Evolutionary conservation across 2,329 filamentous ascomycete species (phyloP), one percentile per base, ranked within the genome.

Genomic region (Byssothecium circinans): DNA sequence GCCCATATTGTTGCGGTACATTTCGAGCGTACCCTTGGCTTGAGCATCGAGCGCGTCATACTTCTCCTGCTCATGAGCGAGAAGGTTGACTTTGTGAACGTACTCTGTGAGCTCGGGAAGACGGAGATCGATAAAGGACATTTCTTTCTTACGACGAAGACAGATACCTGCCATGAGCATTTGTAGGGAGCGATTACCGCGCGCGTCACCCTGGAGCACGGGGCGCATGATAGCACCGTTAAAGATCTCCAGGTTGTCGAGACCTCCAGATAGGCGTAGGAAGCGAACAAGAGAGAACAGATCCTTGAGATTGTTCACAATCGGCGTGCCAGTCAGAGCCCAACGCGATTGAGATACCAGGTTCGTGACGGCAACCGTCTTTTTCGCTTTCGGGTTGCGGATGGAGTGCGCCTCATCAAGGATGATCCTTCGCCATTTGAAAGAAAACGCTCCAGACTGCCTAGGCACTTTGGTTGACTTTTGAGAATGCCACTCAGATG

Each of bases 71-170:
- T 95, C 91, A 29, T 91, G 84, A 0, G 81, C 71, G 35, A 84
- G 80, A 60, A 95, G 90, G 8, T 84, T 78, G 56, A 95, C 83
- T 8, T 82, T 82, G 60, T 94, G 85, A 5, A 94, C 77, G 56
- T 87, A 91, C 63, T 92, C 89, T 1, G 84, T 86, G 61, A 95
- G 84, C 12, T 84, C 77, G 0, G 91, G 90, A 8, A 95, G 77
- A 52, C 84, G 87, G 17, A 95, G 75, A 56, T 95, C 89, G 43
- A 96, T 81, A 62, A 95, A 95, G 4, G 80, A 80, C 90, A 96
- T 95, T 46, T 92, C 86, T 67, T 96, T 96, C 69, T 85, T 87
- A 30, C 91, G 83, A 30, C 91, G 82, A 18, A 96, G 77, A 60
- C 88, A 94, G 38, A 95, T 80, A 15, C 87, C 84, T n/a, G 79